Percentiles rank a stretch among this genome's conserved stretches.
phyloP scores from a whole-genome alignment of 140 eudicot species.

The Oenanthe javanica region DNA sequence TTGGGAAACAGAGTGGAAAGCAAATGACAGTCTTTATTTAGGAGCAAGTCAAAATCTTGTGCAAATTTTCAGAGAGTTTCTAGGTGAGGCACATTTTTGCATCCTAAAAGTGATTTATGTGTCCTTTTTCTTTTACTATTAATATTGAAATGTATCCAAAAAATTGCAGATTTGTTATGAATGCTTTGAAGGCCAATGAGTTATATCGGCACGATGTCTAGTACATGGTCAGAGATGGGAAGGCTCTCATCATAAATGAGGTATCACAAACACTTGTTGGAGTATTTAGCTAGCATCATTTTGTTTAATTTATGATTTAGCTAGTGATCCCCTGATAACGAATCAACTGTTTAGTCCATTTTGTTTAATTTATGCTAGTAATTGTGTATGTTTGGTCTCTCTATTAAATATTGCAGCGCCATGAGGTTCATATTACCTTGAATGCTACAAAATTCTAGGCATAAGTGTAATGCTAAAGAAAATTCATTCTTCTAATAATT shows the following conservation, averaged over 20 bases:
- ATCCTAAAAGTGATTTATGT: neutral
- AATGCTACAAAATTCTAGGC: neutral
- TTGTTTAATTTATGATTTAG: no score
- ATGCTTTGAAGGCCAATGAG: conserved; percentile 94
- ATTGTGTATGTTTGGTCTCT: neutral
- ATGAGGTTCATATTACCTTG: neutral
- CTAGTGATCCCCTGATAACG: no score
- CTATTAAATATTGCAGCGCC: neutral
- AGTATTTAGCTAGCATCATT: no score
- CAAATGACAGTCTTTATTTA: no score
- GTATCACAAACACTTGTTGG: no score
- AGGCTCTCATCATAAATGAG: no score
- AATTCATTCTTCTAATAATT: neutral
- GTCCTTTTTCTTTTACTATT: neutral
- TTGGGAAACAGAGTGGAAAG: no score
- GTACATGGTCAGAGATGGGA: conserved; percentile 35
- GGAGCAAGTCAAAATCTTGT: no score
- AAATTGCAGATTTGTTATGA: conserved; percentile 73
- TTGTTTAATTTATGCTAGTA: neutral
- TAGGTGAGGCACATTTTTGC: neutral
- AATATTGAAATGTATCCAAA: neutral
- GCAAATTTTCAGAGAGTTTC: no score
- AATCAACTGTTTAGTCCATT: no score
- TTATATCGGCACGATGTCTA: conserved; percentile 87
- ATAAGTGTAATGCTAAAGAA: neutral